These are phyloP conservation scores for Spathaspora arborariae DNA, from an alignment of 805 yeast genomes.

Conservation along the genomic window DNA sequence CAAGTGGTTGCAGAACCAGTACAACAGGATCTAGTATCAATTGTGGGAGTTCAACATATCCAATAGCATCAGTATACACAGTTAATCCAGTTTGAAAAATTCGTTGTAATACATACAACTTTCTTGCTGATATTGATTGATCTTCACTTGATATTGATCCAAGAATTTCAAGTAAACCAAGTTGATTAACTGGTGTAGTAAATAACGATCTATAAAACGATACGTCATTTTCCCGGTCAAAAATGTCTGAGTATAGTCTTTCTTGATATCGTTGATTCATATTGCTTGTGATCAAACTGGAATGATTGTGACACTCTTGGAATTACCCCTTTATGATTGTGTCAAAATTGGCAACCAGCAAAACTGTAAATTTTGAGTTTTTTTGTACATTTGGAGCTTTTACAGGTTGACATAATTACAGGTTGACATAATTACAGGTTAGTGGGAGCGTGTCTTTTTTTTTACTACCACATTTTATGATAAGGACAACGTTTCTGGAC, in stretches of 20 bases:
- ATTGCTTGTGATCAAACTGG: background rate
- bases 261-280: slow-evolving; percentile 13
- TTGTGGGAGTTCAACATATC: background rate
- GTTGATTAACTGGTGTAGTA: slow-evolving; percentile 21
- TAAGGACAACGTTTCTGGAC: background rate
- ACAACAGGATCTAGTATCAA: background rate
- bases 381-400: background rate
- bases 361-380: background rate
- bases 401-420: background rate
- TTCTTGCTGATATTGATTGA: background rate
- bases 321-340: background rate
- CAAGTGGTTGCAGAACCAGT: background rate
- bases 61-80: slow-evolving; percentile 18
- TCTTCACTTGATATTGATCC: slow-evolving; percentile 14
- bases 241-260: slow-evolving; percentile 20
- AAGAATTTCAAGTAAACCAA: slow-evolving; percentile 19
- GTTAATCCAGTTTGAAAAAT: slow-evolving; percentile 18
- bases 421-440: background rate
- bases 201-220: slow-evolving; percentile 19
- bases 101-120: slow-evolving; percentile 4
- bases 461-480: background rate
- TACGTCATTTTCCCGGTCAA: slow-evolving; percentile 16
- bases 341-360: background rate
- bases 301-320: no score
- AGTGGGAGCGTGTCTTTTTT: background rate